These are phyloP conservation scores for Neurospora sp. DNA, from an alignment of 495 filamentous ascomycete genomes.

Conservation along the genomic window DNA sequence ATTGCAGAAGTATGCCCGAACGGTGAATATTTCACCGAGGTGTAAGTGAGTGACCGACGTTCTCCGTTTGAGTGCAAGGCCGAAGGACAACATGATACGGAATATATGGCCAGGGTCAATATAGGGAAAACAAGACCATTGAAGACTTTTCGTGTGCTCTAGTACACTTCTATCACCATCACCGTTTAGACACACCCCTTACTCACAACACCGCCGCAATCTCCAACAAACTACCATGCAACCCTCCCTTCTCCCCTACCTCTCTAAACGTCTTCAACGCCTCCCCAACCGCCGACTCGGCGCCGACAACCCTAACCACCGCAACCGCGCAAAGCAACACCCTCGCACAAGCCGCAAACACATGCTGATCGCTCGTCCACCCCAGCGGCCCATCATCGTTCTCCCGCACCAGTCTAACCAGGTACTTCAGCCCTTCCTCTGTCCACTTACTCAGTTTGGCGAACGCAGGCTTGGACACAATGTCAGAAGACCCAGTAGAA, in stretches of 20 bases:
- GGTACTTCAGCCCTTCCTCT: slow-evolving; percentile 39
- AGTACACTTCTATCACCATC: background rate
- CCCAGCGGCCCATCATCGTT: slow-evolving; percentile 54
- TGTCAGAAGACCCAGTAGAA: slow-evolving; percentile 15
- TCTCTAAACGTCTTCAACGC: slow-evolving; percentile 22
- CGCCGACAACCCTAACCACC: slow-evolving; percentile 2
- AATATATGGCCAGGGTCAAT: background rate
- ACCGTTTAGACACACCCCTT: background rate
- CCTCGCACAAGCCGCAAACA: slow-evolving; percentile 56
- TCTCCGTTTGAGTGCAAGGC: background rate
- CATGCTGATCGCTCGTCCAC: slow-evolving; percentile 62
- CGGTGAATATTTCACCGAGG: background rate
- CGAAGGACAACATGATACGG: background rate
- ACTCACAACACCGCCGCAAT: slow-evolving; percentile 10
- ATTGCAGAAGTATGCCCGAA: background rate
- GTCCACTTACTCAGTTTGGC: slow-evolving; percentile 40
- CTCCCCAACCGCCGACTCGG: slow-evolving; percentile 1
- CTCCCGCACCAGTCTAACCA: slow-evolving; percentile 30
- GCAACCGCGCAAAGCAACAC: slow-evolving; percentile 41
- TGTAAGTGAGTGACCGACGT: background rate
- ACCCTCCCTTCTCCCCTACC: slow-evolving; percentile 10
- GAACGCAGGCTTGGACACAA: slow-evolving; percentile 14
- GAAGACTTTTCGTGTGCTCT: background rate
- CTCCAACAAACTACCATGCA: slow-evolving; percentile 26
- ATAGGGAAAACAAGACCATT: background rate